A percentile compares a stretch with the other conserved stretches of the same genome.
phyloP scores from a whole-genome alignment of 139 green algal species.

The Choricystis sp. region DNA sequence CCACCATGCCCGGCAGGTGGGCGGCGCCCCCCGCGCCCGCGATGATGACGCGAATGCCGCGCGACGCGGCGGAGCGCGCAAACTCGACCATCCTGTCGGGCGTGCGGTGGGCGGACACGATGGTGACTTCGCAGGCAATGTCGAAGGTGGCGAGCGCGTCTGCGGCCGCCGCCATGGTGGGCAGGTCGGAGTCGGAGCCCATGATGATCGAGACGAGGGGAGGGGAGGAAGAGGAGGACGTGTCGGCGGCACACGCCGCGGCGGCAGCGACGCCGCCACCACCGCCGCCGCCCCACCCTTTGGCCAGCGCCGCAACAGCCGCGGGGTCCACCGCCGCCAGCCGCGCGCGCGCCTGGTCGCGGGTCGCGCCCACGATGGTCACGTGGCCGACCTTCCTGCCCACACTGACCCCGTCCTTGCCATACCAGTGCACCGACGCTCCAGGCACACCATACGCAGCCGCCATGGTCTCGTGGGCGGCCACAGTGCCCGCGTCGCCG shows the following conservation, averaged over 20 bases:
- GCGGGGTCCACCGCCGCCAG: conserved; percentile 42
- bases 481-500: conserved; percentile 44
- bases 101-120: conserved; percentile 92
- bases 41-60: conserved; percentile 75
- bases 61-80: conserved; percentile 44
- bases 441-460: conserved; percentile 36
- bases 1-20: conserved; percentile 95
- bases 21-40: conserved; percentile 86
- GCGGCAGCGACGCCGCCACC: conserved; percentile 7
- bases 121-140: conserved; percentile 56
- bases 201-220: conserved; percentile 89
- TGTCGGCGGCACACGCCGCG: background rate
- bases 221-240: background rate
- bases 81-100: conserved; percentile 89
- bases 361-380: conserved; percentile 49
- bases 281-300: background rate
- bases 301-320: conserved; percentile 3
- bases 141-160: conserved; percentile 60
- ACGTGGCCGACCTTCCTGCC: conserved; percentile 80
- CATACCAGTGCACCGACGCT: conserved; percentile 83
- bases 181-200: conserved; percentile 87
- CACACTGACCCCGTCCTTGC: conserved; percentile 47
- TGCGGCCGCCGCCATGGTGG: conserved; percentile 76
- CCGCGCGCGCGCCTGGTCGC: conserved; percentile 20
- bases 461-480: conserved; percentile 53